A percentile compares a stretch with the other conserved stretches of the same genome.
Conservation (phyloP, 495 filamentous ascomycete species). For the Lophiostoma macrostomum region DNA sequence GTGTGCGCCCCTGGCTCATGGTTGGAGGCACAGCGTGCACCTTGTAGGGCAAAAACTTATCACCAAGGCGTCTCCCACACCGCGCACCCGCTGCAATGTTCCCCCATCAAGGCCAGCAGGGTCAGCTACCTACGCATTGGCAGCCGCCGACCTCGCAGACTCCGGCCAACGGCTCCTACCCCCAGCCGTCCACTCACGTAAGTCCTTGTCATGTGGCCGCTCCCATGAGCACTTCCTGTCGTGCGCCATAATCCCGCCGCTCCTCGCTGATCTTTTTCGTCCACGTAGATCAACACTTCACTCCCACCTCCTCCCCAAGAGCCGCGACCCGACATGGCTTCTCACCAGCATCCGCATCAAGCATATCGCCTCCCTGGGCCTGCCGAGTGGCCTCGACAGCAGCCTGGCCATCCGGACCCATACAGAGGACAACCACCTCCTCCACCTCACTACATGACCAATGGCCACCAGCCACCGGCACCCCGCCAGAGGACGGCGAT, state of each 20-base stretch:
- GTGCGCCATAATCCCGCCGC: background rate
- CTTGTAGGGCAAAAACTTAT: background rate
- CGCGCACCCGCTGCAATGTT: slow-evolving; percentile 17
- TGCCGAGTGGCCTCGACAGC: slow-evolving; percentile 31
- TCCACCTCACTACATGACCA: slow-evolving; percentile 17
- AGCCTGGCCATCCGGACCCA: slow-evolving; percentile 29
- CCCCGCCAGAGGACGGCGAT: slow-evolving; percentile 79
- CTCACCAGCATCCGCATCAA: slow-evolving; percentile 26
- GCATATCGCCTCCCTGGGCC: slow-evolving; percentile 32
- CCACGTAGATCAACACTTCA: slow-evolving; percentile 25
- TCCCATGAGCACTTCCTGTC: slow-evolving; percentile 4
- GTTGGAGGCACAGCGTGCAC: background rate
- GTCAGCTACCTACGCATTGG: slow-evolving; percentile 30
- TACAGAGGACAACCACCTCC: slow-evolving; percentile 29
- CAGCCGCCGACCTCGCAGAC: slow-evolving; percentile 23
- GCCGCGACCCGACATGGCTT: slow-evolving; percentile 33
- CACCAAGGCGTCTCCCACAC: background rate
- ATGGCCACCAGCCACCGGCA: slow-evolving; percentile 52
- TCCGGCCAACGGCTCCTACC: slow-evolving; percentile 28
- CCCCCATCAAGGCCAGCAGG: slow-evolving; percentile 29
- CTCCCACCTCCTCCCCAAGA: slow-evolving; percentile 30
- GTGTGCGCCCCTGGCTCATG: background rate
- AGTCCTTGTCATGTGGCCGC: slow-evolving; percentile 17
- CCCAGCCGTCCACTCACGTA: slow-evolving; percentile 28
- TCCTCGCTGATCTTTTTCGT: slow-evolving; percentile 19